phyloP scores from a whole-genome alignment of 192 early-diverging fungal species.

The Rhizophagus clarus region DNA sequence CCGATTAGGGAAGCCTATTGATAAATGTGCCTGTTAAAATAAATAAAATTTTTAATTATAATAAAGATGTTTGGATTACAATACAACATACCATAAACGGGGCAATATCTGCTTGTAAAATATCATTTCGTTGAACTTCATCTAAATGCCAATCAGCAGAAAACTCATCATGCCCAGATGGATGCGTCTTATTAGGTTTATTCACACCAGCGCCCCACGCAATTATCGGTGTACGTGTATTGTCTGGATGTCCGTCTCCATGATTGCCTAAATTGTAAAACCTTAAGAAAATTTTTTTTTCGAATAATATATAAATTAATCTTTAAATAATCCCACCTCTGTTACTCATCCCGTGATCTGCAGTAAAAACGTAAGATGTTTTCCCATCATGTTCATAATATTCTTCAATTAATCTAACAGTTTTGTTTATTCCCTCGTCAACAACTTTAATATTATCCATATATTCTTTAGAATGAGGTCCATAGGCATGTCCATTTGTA shows the following conservation, averaged over 20 bases:
- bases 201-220: conserved; percentile 94
- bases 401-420: conserved; percentile 69
- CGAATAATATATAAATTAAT: not conserved
- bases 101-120: conserved; percentile 94
- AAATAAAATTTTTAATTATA: not conserved
- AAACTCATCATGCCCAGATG: conserved; percentile 75
- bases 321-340: conserved; percentile 66
- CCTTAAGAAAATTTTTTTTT: not conserved
- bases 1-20: conserved; percentile 79
- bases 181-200: conserved; percentile 53
- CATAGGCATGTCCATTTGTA: conserved; percentile 89
- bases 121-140: conserved; percentile 71
- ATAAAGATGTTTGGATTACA: not conserved
- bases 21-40: not conserved
- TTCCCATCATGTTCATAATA: conserved; percentile 81
- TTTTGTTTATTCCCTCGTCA: conserved; percentile 71
- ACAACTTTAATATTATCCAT: conserved; percentile 83
- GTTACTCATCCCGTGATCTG: conserved; percentile 97
- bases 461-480: conserved; percentile 86
- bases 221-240: conserved; percentile 91
- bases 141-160: conserved; percentile 72
- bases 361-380: conserved; percentile 90
- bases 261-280: conserved; percentile 65
- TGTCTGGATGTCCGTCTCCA: conserved; percentile 95
- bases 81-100: conserved; percentile 77